These are phyloP conservation scores for Tolypocladium nubicola DNA, from an alignment of 2,329 filamentous ascomycete species.

Conservation along the genomic window DNA sequence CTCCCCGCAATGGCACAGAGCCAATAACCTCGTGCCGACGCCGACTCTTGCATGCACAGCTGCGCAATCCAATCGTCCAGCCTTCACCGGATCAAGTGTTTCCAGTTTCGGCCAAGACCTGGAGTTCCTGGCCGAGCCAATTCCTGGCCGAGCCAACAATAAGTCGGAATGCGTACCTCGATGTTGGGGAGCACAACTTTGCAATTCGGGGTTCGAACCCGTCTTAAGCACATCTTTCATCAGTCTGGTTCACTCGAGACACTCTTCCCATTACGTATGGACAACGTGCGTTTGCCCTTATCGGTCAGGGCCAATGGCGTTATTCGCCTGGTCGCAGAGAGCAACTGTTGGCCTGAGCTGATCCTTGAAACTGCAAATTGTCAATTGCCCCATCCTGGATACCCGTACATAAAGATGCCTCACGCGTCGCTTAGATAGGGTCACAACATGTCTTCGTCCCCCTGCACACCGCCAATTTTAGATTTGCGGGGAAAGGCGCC, in stretches of 20 bases:
- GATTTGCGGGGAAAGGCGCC: conserved; percentile 2
- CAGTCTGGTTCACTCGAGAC: not conserved
- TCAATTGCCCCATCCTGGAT: not conserved
- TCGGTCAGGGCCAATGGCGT: not conserved
- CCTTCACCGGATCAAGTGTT: not conserved
- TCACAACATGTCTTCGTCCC: not conserved
- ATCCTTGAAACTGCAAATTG: not conserved
- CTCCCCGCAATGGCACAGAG: not conserved
- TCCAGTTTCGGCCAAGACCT: not conserved
- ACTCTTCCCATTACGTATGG: too few relatives aligned
- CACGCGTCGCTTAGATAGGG: not conserved
- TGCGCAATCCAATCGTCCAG: not conserved
- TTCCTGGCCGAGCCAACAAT: not conserved
- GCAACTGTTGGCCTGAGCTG: not conserved
- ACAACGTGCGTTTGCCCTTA: not conserved
- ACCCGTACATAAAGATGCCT: not conserved
- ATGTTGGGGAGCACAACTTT: too few relatives aligned
- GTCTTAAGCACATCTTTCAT: too few relatives aligned
- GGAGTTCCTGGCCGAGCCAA: not conserved
- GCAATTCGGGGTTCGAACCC: too few relatives aligned
- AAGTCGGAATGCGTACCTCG: too few relatives aligned
- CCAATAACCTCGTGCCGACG: not conserved
- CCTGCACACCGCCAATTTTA: conserved; percentile 1
- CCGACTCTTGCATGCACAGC: not conserved
- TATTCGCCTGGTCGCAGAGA: not conserved